Conservation (phyloP, 768 basidiomycete species). For the Gloeophyllum trabeum region DNA sequence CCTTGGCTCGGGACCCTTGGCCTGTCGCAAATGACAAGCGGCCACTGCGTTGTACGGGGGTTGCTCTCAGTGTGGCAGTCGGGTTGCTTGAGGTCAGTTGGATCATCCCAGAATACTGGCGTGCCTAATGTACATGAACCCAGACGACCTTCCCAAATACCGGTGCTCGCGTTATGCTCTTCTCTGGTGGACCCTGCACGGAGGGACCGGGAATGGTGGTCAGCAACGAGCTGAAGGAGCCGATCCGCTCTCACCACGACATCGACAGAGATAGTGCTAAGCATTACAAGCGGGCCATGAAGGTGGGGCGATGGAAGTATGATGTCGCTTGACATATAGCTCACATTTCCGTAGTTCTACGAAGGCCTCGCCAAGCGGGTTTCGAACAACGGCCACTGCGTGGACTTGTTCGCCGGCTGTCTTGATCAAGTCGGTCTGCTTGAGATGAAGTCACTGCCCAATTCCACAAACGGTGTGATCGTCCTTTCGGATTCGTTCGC, state of each 20-base stretch:
- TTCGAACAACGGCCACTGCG: slow-evolving; percentile 88
- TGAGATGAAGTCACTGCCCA: slow-evolving; percentile 95
- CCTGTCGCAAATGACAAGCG: slow-evolving; percentile 94
- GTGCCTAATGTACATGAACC: no score
- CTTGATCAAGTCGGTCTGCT: slow-evolving; percentile 95
- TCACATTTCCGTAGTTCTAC: slow-evolving; percentile 62
- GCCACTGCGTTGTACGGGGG: slow-evolving; percentile 88
- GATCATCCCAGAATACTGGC: no score
- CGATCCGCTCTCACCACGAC: slow-evolving; percentile 97
- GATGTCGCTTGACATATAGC: slow-evolving; percentile 1
- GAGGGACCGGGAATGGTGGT: slow-evolving; percentile 98
- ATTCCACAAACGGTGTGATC: slow-evolving; percentile 94
- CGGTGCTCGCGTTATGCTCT: slow-evolving; percentile 92
- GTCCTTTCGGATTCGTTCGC: slow-evolving; percentile 95
- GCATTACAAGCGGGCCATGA: slow-evolving; percentile 93
- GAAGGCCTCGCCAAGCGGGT: slow-evolving; percentile 88
- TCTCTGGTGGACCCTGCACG: slow-evolving; percentile 90
- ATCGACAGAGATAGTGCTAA: slow-evolving; percentile 95
- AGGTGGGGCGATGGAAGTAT: slow-evolving; percentile 38
- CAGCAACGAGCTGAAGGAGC: slow-evolving; percentile 89
- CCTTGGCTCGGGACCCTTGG: slow-evolving; percentile 88
- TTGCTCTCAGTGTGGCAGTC: slow-evolving; percentile 87
- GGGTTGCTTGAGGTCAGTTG: slow-evolving; percentile 71
- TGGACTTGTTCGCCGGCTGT: slow-evolving; percentile 95
- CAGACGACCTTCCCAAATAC: slow-evolving; percentile 89